Percentiles rank a stretch among this genome's conserved stretches.
Evolutionary conservation across 495 filamentous ascomycete species (phyloP).

Genomic region (Aspergillus egyptiacus): DNA sequence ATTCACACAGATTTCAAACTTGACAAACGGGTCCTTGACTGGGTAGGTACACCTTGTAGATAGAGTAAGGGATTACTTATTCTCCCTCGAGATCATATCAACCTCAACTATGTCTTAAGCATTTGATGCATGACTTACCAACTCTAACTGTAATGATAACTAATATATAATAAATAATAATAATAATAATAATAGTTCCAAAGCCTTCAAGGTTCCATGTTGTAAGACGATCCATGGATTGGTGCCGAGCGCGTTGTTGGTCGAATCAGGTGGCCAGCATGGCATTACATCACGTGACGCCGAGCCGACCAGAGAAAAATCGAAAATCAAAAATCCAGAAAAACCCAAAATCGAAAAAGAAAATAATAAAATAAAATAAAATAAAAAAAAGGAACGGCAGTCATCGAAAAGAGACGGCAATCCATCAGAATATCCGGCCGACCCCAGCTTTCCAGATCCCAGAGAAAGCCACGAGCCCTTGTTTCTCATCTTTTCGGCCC

Average conservation of each 20-base stretch:
- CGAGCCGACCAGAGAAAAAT: conserved; percentile 12
- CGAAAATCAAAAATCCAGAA: conserved; percentile 17
- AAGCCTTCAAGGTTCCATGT: neutral
- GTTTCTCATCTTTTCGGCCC: neutral
- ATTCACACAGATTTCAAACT: too few species aligned
- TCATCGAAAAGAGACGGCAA: conserved; percentile 15
- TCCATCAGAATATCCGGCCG: conserved; percentile 16
- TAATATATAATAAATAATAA: neutral
- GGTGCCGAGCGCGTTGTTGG: neutral
- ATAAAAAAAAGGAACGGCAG: conserved; percentile 19
- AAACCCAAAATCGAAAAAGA: conserved; percentile 18
- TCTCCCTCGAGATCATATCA: too few species aligned
- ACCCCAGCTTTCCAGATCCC: conserved; percentile 12
- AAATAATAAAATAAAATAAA: conserved; percentile 16
- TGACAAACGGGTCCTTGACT: too few species aligned
- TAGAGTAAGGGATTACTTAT: too few species aligned
- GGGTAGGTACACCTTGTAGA: too few species aligned
- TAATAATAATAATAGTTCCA: neutral
- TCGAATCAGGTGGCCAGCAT: conserved; percentile 14
- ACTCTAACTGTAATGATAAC: too few species aligned
- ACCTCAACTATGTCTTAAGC: too few species aligned
- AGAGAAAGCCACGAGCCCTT: neutral
- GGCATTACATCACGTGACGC: conserved; percentile 17
- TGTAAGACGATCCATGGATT: neutral
- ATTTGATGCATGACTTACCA: too few species aligned